Evolutionary conservation across 2,329 filamentous ascomycete species (phyloP), one percentile per base, ranked within the genome.

Genomic region (Fusarium camptoceras): DNA sequence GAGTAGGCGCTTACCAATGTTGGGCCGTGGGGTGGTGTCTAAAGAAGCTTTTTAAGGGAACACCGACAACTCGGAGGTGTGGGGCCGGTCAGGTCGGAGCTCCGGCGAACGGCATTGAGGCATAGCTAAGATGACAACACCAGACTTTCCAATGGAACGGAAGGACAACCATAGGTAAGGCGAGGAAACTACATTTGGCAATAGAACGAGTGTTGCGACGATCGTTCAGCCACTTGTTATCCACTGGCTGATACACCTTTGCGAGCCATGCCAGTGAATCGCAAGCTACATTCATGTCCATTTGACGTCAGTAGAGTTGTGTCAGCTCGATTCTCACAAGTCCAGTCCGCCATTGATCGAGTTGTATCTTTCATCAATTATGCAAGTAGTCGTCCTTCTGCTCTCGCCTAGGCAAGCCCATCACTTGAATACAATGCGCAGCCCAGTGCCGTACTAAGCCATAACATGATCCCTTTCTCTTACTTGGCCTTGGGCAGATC

Each of bases 401-500:
- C 14, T 46, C 25, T 15, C 7, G 24, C 27, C 25, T 27, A n/a
- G 16, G 10, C 16, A 25, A 28, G 18, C 18, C 16, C 31, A 11
- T 39, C 10, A n/a, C 37, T 39, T 28, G 27, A 20, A 44, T 9
- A 46, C 6, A 16, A 55, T 41, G n/a, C 18, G 31, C 41, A 22
- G 7, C 47, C 16, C 18, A 16, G 27, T 24, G 2, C 14, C n/a
- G 24, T 24, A 8, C 34, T 20, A 43, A 31, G 22, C 10, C 42
- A 44, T 25, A 11, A 5, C 28, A 28, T 8, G 6, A 14, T 42
- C n/a, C 30, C 22, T 41, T 25, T 20, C n/a, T 55, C 47, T 39
- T 55, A 66, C 48, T 66, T 66, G 25, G 30, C 56, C 60, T 62
- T 70, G 20, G 42, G 42, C 18, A 54, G 24, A 39, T 59, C 37